A percentile compares a stretch with the other conserved stretches of the same genome.
Conservation (phyloP, 2,329 filamentous ascomycete genomes). For the Blastomyces parvus region DNA sequence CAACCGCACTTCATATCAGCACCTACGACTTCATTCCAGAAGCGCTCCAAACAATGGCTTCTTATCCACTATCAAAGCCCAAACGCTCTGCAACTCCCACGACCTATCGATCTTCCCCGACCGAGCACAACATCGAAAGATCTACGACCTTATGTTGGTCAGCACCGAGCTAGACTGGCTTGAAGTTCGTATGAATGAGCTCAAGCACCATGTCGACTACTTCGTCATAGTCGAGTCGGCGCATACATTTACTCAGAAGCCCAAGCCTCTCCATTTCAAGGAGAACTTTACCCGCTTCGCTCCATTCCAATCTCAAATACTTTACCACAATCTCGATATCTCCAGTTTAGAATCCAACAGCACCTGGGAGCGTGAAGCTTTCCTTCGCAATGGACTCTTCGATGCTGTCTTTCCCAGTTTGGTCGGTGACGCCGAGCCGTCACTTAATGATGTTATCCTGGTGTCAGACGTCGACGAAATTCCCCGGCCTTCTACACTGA, state of each 20-base stretch:
- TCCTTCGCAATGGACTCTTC: conserved; percentile 49
- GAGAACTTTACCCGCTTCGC: conserved; percentile 46
- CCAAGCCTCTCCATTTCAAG: conserved; percentile 47
- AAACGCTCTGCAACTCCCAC: background rate
- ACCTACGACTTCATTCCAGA: background rate
- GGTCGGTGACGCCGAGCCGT: conserved; percentile 20
- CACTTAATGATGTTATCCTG: background rate
- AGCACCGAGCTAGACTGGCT: conserved; percentile 57
- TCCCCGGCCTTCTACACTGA: conserved; percentile 43
- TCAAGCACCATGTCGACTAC: conserved; percentile 53
- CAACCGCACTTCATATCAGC: background rate
- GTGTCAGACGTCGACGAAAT: conserved; percentile 48
- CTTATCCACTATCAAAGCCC: background rate
- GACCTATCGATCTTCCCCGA: background rate
- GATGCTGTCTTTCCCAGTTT: conserved; percentile 47
- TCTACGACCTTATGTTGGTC: conserved; percentile 55
- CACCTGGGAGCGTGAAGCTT: conserved; percentile 45
- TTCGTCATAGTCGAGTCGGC: conserved; percentile 54
- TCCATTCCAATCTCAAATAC: conserved; percentile 50
- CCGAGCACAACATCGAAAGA: conserved; percentile 34
- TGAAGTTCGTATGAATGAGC: conserved; percentile 52
- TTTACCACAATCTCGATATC: conserved; percentile 46
- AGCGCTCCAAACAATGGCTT: background rate
- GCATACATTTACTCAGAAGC: conserved; percentile 48
- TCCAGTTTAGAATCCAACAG: conserved; percentile 9